Percentiles rank a stretch among this genome's conserved stretches.
Conservation (phyloP, 331 rosid species). For the Pyrus hybrid region DNA sequence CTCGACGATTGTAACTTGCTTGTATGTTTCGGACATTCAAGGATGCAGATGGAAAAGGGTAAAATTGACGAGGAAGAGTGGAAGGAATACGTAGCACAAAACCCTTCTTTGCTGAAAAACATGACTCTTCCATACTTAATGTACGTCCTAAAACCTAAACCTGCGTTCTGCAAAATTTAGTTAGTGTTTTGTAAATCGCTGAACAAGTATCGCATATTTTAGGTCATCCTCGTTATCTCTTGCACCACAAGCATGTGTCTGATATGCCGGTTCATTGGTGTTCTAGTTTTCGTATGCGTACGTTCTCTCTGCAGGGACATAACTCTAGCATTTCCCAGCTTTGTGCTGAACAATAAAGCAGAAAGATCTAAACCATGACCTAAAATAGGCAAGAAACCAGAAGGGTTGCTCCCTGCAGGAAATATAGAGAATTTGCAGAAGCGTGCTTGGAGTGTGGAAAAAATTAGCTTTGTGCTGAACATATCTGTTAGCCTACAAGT, state of each 20-base stretch:
- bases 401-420: background rate
- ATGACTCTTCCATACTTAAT: constrained; percentile 26
- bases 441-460: background rate
- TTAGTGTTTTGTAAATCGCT: background rate
- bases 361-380: constrained; percentile 15
- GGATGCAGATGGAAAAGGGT: constrained; percentile 54
- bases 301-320: constrained; percentile 31
- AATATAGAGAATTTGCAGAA: background rate
- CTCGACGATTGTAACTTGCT: background rate
- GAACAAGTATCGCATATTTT: background rate
- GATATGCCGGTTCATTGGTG: background rate
- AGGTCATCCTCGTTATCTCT: background rate
- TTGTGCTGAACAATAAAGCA: constrained; percentile 25
- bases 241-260: background rate
- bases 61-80: constrained; percentile 55
- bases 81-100: constrained; percentile 32
- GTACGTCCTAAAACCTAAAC: background rate
- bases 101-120: constrained; percentile 13
- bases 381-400: background rate
- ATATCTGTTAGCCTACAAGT: too few relatives aligned
- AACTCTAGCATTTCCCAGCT: constrained; percentile 55
- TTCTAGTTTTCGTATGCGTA: too few relatives aligned
- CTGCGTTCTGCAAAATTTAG: background rate
- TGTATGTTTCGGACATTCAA: constrained; percentile 24
- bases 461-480: background rate